These are phyloP conservation scores for Dactylellina sp. DNA, from an alignment of 2,329 filamentous ascomycete species.

Conservation along the genomic window DNA sequence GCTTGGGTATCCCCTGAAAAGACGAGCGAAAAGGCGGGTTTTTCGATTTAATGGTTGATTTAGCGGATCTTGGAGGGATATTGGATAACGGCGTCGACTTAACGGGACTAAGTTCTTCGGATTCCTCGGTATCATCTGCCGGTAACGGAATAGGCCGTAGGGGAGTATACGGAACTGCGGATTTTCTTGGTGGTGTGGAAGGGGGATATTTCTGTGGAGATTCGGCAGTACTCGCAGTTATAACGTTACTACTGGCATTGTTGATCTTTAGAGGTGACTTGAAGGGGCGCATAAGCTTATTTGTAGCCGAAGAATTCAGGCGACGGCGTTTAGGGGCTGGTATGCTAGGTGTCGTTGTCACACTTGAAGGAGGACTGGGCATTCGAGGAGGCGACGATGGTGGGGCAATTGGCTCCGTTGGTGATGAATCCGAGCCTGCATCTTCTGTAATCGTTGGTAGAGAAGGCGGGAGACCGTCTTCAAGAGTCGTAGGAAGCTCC, in stretches of 20 bases:
- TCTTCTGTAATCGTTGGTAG: conserved; percentile 46
- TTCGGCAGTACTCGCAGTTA: conserved; percentile 1
- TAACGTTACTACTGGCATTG: conserved; percentile 27
- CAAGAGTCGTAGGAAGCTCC: background rate
- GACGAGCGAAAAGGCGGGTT: conserved; percentile 52
- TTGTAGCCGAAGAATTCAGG: conserved; percentile 38
- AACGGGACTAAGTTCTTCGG: conserved; percentile 25
- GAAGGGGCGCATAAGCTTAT: conserved; percentile 44
- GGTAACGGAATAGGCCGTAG: conserved; percentile 19
- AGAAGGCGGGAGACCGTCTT: conserved; percentile 13
- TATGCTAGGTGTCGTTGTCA: conserved; percentile 27
- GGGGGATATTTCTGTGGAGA: conserved; percentile 37
- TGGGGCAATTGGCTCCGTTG: conserved; percentile 11
- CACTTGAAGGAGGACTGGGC: conserved; percentile 34
- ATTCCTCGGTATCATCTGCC: conserved; percentile 20
- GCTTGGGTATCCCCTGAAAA: conserved; percentile 22
- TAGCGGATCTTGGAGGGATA: conserved; percentile 7
- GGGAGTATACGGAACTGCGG: conserved; percentile 31
- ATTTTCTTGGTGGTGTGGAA: conserved; percentile 41
- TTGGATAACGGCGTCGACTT: conserved; percentile 9
- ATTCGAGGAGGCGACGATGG: conserved; percentile 45
- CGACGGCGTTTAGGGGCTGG: conserved; percentile 52
- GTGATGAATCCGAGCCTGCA: conserved; percentile 14
- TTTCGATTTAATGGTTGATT: conserved; percentile 37
- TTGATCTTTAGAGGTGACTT: conserved; percentile 51